Percentiles rank a stretch among this genome's conserved stretches.
These are phyloP conservation scores for Crithidia brevicula DNA, from an alignment of 208 protist genomes.

Conservation along the genomic window DNA sequence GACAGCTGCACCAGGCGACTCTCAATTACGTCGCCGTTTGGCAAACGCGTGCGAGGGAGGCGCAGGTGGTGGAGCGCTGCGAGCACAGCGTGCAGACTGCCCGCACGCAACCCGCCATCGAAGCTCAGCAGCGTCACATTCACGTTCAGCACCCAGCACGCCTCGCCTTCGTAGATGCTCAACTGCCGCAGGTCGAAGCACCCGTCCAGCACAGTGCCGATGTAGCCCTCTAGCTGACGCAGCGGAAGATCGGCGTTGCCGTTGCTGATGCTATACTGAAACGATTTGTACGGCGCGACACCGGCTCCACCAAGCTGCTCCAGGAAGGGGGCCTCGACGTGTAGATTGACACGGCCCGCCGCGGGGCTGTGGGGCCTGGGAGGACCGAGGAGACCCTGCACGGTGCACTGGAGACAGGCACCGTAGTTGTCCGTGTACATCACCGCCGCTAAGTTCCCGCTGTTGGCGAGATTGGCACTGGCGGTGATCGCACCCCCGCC, in stretches of 20 bases:
- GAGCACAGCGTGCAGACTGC: conserved; percentile 65
- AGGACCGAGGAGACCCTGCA: conserved; percentile 79
- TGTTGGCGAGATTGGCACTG: conserved; percentile 8
- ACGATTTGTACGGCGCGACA: conserved; percentile 22
- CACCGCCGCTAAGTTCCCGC: conserved; percentile 55
- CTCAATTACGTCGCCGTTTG: conserved; percentile 72
- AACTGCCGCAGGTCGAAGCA: conserved; percentile 67
- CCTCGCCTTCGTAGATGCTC: conserved; percentile 63
- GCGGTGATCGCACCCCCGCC: no score
- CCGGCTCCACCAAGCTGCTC: conserved; percentile 33
- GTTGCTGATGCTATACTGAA: conserved; percentile 36
- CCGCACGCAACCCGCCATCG: conserved; percentile 75
- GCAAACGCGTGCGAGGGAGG: conserved; percentile 72
- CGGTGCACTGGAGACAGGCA: conserved; percentile 57
- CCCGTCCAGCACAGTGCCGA: conserved; percentile 54
- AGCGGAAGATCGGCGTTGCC: conserved; percentile 56
- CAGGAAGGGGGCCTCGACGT: conserved; percentile 72
- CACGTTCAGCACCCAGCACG: conserved; percentile 85
- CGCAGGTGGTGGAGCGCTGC: conserved; percentile 63
- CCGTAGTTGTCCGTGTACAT: conserved; percentile 80
- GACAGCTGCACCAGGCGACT: conserved; percentile 40
- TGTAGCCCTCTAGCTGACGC: conserved; percentile 75
- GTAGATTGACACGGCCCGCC: conserved; percentile 73
- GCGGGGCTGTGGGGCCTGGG: conserved; percentile 50
- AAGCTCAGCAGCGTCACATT: conserved; percentile 69